phyloP scores from a whole-genome alignment of 2,329 filamentous ascomycete species.

The Magnaporthiopsis poae region DNA sequence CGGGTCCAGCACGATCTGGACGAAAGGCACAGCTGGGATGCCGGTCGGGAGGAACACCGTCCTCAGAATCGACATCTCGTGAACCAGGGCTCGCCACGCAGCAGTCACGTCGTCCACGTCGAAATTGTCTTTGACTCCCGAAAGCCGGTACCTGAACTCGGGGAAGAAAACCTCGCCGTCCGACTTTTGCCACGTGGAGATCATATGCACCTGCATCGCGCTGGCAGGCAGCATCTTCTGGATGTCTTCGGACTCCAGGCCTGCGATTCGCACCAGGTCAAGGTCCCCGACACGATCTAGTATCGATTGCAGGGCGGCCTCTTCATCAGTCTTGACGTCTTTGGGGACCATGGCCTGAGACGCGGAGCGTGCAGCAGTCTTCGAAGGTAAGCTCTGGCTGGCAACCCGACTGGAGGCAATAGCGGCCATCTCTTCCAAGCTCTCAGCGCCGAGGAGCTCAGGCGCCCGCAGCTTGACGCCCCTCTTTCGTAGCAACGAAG shows the following conservation, averaged over 20 bases:
- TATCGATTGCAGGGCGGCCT: background rate
- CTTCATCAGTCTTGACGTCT: background rate
- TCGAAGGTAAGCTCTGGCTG: too few species aligned
- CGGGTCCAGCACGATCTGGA: constrained; percentile 51
- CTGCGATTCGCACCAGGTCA: constrained; percentile 27
- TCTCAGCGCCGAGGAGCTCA: constrained; percentile 58
- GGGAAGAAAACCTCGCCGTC: constrained; percentile 62
- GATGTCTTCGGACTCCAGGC: constrained; percentile 35
- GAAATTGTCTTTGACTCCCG: constrained; percentile 16
- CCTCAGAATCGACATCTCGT: constrained; percentile 53
- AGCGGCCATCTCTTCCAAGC: constrained; percentile 53
- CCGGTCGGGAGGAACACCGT: constrained; percentile 53
- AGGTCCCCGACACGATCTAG: constrained; percentile 7
- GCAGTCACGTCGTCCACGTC: constrained; percentile 18
- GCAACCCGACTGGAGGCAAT: constrained; percentile 4
- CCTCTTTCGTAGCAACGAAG: constrained; percentile 56
- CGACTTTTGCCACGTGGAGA: constrained; percentile 64
- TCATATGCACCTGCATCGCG: constrained; percentile 71
- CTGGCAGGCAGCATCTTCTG: constrained; percentile 57
- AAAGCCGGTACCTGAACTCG: constrained; percentile 53
- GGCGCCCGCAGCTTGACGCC: constrained; percentile 57
- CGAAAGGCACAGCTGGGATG: constrained; percentile 37
- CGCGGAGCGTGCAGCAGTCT: background rate
- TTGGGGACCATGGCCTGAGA: background rate
- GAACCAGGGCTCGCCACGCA: constrained; percentile 54